Conservation (phyloP, 768 basidiomycete genomes). For the Lenzites betulinus region DNA sequence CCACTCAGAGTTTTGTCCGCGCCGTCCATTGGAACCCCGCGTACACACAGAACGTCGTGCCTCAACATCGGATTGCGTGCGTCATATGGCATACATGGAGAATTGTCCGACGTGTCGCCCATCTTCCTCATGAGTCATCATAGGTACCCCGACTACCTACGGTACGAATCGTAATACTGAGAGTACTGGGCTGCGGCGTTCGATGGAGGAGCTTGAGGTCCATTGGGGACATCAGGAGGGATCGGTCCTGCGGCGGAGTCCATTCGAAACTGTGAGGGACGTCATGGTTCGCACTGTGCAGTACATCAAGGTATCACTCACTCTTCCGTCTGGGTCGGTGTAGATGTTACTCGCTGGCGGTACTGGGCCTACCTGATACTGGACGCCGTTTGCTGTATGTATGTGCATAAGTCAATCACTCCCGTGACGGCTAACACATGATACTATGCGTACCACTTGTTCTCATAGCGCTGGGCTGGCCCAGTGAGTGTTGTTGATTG, state of each 20-base stretch:
- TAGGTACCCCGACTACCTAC: not conserved
- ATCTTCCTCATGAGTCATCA: too few relatives aligned
- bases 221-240: not conserved
- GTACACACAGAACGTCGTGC: not conserved
- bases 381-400: not conserved
- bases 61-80: too few relatives aligned
- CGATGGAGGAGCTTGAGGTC: not conserved
- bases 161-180: conserved; percentile 5
- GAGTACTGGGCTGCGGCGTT: conserved; percentile 4
- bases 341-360: conserved; percentile 3
- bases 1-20: not conserved
- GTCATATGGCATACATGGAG: not conserved
- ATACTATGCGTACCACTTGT: not conserved
- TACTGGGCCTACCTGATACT: not conserved
- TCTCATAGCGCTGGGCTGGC: not conserved
- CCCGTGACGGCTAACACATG: not conserved
- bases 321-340: conserved; percentile 7
- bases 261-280: not conserved
- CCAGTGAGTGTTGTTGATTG: not conserved
- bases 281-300: not conserved
- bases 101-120: not conserved
- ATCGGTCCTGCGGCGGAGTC: not conserved
- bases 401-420: too few relatives aligned
- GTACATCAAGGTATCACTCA: not conserved
- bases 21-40: not conserved